phyloP scores from a whole-genome alignment of 1,284 basidiomycete genomes.

The Apiotrichum gracile region DNA sequence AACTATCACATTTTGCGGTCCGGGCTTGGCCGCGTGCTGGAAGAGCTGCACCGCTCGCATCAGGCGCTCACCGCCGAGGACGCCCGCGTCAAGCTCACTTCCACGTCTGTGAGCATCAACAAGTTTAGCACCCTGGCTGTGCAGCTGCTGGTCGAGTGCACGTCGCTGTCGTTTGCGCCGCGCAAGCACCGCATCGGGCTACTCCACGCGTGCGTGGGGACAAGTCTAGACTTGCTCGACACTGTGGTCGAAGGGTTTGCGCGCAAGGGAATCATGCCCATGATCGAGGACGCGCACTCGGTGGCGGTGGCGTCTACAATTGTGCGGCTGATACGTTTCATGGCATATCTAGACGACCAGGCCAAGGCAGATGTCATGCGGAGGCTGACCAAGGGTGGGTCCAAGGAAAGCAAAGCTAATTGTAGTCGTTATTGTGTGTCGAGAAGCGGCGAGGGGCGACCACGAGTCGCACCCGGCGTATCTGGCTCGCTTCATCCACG shows the following conservation, averaged over 20 bases:
- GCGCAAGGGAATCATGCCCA: slow-evolving; percentile 21
- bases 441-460: slow-evolving; percentile 19
- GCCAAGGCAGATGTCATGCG: slow-evolving; percentile 15
- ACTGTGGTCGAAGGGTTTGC: slow-evolving; percentile 20
- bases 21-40: slow-evolving; percentile 15
- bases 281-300: slow-evolving; percentile 23
- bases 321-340: slow-evolving; percentile 18
- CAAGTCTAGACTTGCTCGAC: slow-evolving; percentile 16
- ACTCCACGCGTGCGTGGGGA: slow-evolving; percentile 15
- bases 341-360: slow-evolving; percentile 14
- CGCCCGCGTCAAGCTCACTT: slow-evolving; percentile 11
- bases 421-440: slow-evolving; percentile 19
- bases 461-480: slow-evolving; percentile 18
- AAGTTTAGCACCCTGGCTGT: slow-evolving; percentile 16
- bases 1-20: slow-evolving; percentile 18
- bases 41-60: slow-evolving; percentile 18
- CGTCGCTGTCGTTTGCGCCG: slow-evolving; percentile 15
- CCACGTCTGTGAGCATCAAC: slow-evolving; percentile 20
- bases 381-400: slow-evolving; percentile 16
- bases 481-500: slow-evolving; percentile 18
- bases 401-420: not conserved
- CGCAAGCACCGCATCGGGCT: slow-evolving; percentile 15
- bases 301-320: slow-evolving; percentile 19
- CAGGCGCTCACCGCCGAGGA: slow-evolving; percentile 4
- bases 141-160: slow-evolving; percentile 19